phyloP scores from a whole-genome alignment of 2,329 filamentous ascomycete species.

The Elsinoe australis region DNA sequence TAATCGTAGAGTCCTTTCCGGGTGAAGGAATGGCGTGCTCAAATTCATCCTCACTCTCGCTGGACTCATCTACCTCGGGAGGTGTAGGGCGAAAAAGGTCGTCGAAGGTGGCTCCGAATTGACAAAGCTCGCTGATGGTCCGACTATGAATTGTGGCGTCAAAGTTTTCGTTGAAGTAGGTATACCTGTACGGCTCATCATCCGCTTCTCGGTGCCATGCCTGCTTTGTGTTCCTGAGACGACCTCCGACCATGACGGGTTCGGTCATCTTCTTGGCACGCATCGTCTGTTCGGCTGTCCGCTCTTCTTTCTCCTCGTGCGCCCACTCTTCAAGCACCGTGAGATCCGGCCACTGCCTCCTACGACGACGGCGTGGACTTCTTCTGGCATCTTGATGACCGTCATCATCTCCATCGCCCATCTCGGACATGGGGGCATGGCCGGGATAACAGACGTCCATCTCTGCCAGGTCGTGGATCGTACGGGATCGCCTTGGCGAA shows the following conservation, averaged over 20 bases:
- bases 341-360: conserved; percentile 75
- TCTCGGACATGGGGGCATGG: conserved; percentile 62
- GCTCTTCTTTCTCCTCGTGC: conserved; percentile 77
- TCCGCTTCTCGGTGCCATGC: conserved; percentile 84
- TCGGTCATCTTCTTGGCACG: conserved; percentile 89
- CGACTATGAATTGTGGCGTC: conserved; percentile 93
- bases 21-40: conserved; percentile 37
- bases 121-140: conserved; percentile 85
- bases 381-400: conserved; percentile 28
- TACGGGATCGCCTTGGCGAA: conserved; percentile 46
- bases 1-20: conserved; percentile 1
- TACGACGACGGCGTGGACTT: conserved; percentile 47
- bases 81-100: conserved; percentile 90
- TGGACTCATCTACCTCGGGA: conserved; percentile 63
- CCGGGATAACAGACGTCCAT: conserved; percentile 91
- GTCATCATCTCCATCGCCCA: conserved; percentile 64
- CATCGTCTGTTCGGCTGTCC: conserved; percentile 65
- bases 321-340: conserved; percentile 82
- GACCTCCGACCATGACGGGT: conserved; percentile 82
- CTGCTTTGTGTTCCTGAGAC: conserved; percentile 67
- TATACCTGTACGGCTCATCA: conserved; percentile 88
- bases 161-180: conserved; percentile 97
- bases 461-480: conserved; percentile 58
- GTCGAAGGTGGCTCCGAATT: conserved; percentile 73
- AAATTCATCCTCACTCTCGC: conserved; percentile 57